Conservation (phyloP, 768 basidiomycete species). For the Suillus discolor region DNA sequence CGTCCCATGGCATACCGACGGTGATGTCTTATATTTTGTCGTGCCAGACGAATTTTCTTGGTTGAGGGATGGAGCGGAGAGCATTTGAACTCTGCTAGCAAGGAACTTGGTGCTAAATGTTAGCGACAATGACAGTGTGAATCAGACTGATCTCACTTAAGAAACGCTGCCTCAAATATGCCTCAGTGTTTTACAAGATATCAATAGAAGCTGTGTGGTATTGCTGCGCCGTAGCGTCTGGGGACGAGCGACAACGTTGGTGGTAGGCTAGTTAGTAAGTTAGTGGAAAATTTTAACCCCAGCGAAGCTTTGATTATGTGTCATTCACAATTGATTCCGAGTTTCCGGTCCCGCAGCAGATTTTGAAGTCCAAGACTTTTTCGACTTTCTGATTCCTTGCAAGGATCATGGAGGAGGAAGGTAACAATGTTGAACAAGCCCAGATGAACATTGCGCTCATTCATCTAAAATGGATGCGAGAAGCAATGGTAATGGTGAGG, state of each 20-base stretch:
- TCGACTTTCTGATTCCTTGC: neutral
- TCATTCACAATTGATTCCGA: neutral
- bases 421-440: neutral
- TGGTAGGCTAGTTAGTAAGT: neutral
- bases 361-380: neutral
- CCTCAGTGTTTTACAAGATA: neutral
- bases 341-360: too few relatives aligned
- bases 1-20: neutral
- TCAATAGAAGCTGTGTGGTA: neutral
- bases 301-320: neutral
- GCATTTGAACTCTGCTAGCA: neutral
- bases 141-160: neutral
- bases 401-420: neutral
- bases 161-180: neutral
- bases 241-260: neutral
- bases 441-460: conserved; percentile 17
- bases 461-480: conserved; percentile 74
- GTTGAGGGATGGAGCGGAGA: neutral
- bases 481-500: conserved; percentile 81
- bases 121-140: neutral
- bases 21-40: conserved; percentile 11
- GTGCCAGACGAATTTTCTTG: neutral
- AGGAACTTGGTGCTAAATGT: neutral
- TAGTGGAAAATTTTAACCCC: neutral
- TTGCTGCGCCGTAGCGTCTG: neutral